Conservation (phyloP, 768 basidiomycete species). For the Boletus subparvulus region DNA sequence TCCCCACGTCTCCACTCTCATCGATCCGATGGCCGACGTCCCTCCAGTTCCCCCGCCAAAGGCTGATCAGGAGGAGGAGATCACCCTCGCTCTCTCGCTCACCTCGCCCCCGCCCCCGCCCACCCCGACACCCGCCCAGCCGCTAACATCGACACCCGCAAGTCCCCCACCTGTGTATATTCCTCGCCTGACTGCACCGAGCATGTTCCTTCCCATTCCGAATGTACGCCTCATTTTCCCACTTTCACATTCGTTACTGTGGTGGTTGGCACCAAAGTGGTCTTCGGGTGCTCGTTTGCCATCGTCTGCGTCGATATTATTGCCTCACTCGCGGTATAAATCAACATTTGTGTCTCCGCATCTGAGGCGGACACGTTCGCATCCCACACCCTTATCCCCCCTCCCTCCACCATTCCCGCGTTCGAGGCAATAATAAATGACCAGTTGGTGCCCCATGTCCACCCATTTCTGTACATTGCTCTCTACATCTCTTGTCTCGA, state of each 20-base stretch:
- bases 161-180: slow-evolving; percentile 46
- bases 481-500: background rate
- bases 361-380: background rate
- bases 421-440: slow-evolving; percentile 5
- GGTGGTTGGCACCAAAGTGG: slow-evolving; percentile 51
- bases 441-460: slow-evolving; percentile 3
- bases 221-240: slow-evolving; percentile 64
- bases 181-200: slow-evolving; percentile 67
- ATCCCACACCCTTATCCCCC: background rate
- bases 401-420: background rate
- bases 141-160: background rate
- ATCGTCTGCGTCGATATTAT: slow-evolving; percentile 40
- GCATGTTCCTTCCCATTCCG: slow-evolving; percentile 86
- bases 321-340: slow-evolving; percentile 1
- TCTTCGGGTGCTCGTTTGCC: slow-evolving; percentile 35
- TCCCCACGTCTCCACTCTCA: background rate
- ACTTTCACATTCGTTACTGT: slow-evolving; percentile 52
- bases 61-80: slow-evolving; percentile 30
- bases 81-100: slow-evolving; percentile 48
- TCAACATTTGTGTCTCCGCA: background rate
- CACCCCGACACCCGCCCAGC: slow-evolving; percentile 37
- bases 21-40: slow-evolving; percentile 7
- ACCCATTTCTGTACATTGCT: slow-evolving; percentile 4
- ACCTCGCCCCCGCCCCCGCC: slow-evolving; percentile 25
- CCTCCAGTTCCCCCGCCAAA: slow-evolving; percentile 9